Percentiles rank a stretch among this genome's conserved stretches.
Conservation (phyloP, 2,329 filamentous ascomycete genomes). For the Ophiognomonia clavigignenti-juglandacearum region DNA sequence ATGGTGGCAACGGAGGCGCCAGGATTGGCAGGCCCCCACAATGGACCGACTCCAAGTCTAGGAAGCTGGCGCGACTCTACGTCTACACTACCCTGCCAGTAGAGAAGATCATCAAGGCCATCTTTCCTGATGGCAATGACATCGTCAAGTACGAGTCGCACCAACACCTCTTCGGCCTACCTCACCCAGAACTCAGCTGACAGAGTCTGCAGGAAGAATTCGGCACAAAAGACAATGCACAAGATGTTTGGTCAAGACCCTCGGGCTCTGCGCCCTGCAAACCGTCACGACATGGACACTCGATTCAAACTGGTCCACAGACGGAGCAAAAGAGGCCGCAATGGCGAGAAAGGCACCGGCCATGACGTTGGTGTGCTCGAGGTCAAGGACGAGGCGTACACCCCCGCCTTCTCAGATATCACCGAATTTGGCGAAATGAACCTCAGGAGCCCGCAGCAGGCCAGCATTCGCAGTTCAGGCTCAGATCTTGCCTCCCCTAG, state of each 20-base stretch:
- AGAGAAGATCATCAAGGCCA: conserved; percentile 43
- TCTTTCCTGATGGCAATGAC: conserved; percentile 35
- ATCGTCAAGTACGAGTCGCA: conserved; percentile 29
- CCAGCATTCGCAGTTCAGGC: neutral
- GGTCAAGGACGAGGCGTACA: conserved; percentile 8
- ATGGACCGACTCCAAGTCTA: conserved; percentile 48
- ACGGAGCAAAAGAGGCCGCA: conserved; percentile 22
- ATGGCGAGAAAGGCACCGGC: conserved; percentile 8
- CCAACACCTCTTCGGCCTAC: conserved; percentile 22
- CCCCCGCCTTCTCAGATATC: conserved; percentile 8
- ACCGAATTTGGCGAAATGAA: conserved; percentile 3
- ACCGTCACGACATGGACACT: conserved; percentile 44
- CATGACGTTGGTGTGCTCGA: conserved; percentile 11
- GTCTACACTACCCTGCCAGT: conserved; percentile 50
- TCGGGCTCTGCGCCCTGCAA: conserved; percentile 50
- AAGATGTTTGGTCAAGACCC: conserved; percentile 54
- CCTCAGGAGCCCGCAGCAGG: conserved; percentile 8
- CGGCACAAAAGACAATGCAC: conserved; percentile 54
- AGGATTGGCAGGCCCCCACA: conserved; percentile 48
- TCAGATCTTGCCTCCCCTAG: conserved; percentile 11
- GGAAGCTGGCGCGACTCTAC: conserved; percentile 52
- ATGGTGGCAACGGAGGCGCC: conserved; percentile 17
- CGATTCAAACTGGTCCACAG: conserved; percentile 40
- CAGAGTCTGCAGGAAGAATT: conserved; percentile 41
- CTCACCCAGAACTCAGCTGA: conserved; percentile 9